Percentiles rank a stretch among this genome's conserved stretches.
These are phyloP conservation scores for Leccinum obscurum DNA, from an alignment of 768 basidiomycete species.

Conservation along the genomic window DNA sequence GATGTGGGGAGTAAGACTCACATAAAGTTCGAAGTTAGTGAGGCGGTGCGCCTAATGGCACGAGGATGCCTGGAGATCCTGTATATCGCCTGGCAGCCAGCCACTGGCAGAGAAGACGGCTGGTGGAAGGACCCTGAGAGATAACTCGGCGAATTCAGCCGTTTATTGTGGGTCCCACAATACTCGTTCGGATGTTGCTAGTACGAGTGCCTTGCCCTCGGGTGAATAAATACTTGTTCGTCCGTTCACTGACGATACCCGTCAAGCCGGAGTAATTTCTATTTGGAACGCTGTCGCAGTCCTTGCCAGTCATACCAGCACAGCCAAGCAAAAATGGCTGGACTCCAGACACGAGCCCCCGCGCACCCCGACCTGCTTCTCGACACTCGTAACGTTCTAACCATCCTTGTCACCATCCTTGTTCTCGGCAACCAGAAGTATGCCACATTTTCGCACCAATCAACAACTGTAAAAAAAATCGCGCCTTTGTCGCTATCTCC, in stretches of 20 bases:
- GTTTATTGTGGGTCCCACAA: neutral
- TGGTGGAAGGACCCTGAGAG: constrained; percentile 2
- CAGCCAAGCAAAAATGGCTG: constrained; percentile 21
- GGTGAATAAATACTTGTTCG: constrained; percentile 14
- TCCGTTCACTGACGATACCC: constrained; percentile 18
- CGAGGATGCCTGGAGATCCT: neutral
- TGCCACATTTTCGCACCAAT: neutral
- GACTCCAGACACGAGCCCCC: constrained; percentile 13
- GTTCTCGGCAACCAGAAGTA: neutral
- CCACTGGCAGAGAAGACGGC: neutral
- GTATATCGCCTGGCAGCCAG: constrained; percentile 2
- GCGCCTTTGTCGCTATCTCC: neutral
- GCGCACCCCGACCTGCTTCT: constrained; percentile 16
- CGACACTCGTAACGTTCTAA: neutral
- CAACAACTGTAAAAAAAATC: neutral
- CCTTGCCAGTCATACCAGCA: neutral
- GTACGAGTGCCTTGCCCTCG: neutral
- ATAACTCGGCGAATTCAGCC: neutral
- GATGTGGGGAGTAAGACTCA: neutral
- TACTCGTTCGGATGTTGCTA: neutral
- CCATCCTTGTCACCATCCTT: neutral
- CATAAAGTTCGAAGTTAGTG: neutral
- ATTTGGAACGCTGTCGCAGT: constrained; percentile 2
- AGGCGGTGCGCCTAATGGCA: neutral
- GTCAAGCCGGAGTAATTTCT: constrained; percentile 16